Evolutionary conservation across 2,329 filamentous ascomycete species (phyloP), one percentile per base, ranked within the genome.

Genomic region (Aspergillus flavus): DNA sequence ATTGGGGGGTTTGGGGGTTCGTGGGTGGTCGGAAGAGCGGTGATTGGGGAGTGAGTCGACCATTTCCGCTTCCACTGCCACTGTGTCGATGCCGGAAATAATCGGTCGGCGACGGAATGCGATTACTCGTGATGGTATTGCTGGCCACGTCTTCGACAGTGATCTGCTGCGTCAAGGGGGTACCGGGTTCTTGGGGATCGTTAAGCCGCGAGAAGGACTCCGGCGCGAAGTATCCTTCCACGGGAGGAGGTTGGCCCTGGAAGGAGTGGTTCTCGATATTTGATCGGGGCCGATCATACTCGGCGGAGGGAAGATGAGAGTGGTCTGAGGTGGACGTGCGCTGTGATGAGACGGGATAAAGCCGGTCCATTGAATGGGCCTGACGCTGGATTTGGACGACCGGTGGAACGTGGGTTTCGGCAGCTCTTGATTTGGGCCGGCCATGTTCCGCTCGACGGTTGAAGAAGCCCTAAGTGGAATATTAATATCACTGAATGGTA

Each of bases 141-240:
- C 28, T n/a, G 19, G n/a, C n/a, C 30, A 58, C 21, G 26, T 43
- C 46, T 50, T 52, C 57, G 32, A 50, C 46, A 14, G 30, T 48
- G 43, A 52, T 19, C 32, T 36, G 43, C 14, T 59, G 57, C 28
- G 57, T 16, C 45, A 52, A 32, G 12, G 46, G 16, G 50, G 6
- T 50, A 48, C 36, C 53, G 32, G 58, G 59, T 56, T 61, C 45
- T 16, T 48, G 53, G 28, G 58, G 14, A 11, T 34, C 50, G 26
- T 57, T 41, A 30, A 66, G 53, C 23, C 55, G 53, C 6, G 61
- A 34, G 55, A 66, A 61, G 28, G 68, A 65, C 12, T 66, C 56
- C 5, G 69, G 71, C 5, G 66, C 68, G 56, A 70, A 72, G 58
- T 70, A 72, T 14, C 69, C 68, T 50, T 63, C 62, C 14, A 52